A percentile compares a stretch with the other conserved stretches of the same genome.
Evolutionary conservation across 208 protist genomes (phyloP).

Genomic region (Acanthamoeba sp.): DNA sequence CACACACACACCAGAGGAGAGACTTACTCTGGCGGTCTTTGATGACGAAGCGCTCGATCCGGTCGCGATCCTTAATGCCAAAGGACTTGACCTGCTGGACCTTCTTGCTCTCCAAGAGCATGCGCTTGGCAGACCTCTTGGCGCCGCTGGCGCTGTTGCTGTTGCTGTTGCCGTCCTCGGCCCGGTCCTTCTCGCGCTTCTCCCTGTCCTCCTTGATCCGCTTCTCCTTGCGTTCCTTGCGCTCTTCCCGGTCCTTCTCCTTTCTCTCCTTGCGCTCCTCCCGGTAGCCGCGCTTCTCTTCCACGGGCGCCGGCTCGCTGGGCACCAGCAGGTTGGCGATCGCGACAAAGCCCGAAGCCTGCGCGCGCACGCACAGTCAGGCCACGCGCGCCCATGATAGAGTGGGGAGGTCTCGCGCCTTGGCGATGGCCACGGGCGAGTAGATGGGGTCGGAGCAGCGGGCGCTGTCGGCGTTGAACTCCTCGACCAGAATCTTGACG

Average conservation of each 20-base stretch:
- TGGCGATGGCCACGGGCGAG: background rate
- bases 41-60: background rate
- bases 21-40: background rate
- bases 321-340: background rate
- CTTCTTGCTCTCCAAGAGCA: background rate
- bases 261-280: background rate
- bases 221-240: background rate
- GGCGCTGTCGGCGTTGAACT: background rate
- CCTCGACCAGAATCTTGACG: background rate
- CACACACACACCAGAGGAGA: too few relatives aligned
- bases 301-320: background rate
- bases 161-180: too few relatives aligned
- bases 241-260: background rate
- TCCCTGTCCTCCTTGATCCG: background rate
- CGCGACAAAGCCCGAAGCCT: background rate
- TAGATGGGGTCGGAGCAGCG: background rate
- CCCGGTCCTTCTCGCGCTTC: background rate
- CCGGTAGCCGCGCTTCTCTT: background rate
- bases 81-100: background rate
- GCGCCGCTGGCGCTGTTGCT: too few relatives aligned
- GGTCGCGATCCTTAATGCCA: background rate
- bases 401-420: background rate
- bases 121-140: too few relatives aligned
- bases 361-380: background rate
- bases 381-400: background rate